Percentiles rank a stretch among this genome's conserved stretches.
Conservation (phyloP, 2,329 filamentous ascomycete genomes). For the Fusarium dlaminii region DNA sequence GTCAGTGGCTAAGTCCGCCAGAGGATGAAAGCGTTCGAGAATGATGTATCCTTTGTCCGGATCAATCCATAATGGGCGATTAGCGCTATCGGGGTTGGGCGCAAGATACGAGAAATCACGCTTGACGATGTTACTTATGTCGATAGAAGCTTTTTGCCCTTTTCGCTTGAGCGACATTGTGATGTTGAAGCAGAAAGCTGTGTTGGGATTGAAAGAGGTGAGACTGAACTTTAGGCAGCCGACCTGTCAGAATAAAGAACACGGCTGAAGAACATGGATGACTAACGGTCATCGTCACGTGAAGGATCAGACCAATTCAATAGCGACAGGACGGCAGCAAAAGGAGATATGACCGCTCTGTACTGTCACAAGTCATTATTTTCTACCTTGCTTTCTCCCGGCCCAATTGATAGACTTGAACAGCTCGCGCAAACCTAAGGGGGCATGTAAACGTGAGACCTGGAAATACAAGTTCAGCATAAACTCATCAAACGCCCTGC, state of each 20-base stretch:
- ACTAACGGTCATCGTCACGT: background rate
- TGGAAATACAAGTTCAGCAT: too few relatives aligned
- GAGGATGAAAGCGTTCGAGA: constrained; percentile 90
- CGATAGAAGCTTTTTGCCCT: background rate
- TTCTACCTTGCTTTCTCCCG: background rate
- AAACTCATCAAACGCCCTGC: too few relatives aligned
- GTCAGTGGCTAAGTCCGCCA: constrained; percentile 87
- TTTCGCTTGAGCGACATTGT: background rate
- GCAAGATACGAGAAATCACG: constrained; percentile 85
- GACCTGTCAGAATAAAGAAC: background rate
- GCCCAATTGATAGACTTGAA: accelerated
- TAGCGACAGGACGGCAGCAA: accelerated
- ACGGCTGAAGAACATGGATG: background rate
- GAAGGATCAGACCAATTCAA: accelerated
- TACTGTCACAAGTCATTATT: background rate
- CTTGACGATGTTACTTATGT: constrained; percentile 5
- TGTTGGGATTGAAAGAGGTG: background rate
- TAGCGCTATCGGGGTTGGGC: constrained; percentile 84
- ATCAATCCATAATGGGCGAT: constrained; percentile 93
- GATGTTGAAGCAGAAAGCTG: background rate
- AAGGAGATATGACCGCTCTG: accelerated
- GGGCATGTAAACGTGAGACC: too few relatives aligned
- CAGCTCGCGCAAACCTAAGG: background rate
- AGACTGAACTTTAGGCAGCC: background rate
- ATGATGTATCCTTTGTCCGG: constrained; percentile 87